Percentiles rank a stretch among this genome's conserved stretches.
Evolutionary conservation across 768 basidiomycete genomes (phyloP).

Genomic region (Stropharia rugosoannulata): DNA sequence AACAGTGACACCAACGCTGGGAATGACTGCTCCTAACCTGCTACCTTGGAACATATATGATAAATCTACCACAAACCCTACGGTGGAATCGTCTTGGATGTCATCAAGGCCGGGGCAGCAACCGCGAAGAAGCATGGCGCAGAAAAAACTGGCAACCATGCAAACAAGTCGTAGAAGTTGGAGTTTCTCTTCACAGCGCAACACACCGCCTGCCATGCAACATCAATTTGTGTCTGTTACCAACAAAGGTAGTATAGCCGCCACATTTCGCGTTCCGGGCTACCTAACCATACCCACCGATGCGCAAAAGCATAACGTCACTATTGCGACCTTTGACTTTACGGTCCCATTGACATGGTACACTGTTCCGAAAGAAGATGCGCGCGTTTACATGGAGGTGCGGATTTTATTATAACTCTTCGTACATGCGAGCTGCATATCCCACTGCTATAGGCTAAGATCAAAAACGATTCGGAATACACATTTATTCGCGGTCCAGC

Average conservation of each 20-base stretch:
- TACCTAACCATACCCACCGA: conserved; percentile 28
- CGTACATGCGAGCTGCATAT: background rate
- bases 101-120: no score
- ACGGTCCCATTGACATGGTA: conserved; percentile 32
- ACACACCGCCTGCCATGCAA: background rate
- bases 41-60: conserved; percentile 3
- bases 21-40: background rate
- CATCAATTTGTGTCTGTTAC: conserved; percentile 5
- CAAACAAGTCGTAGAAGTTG: no score
- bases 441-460: conserved; percentile 35
- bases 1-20: conserved; percentile 17
- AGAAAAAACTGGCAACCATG: no score
- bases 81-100: no score
- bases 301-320: conserved; percentile 26
- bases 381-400: conserved; percentile 28
- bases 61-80: no score
- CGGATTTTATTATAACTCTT: background rate
- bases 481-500: conserved; percentile 43
- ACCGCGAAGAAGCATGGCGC: no score
- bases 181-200: background rate
- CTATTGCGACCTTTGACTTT: conserved; percentile 27
- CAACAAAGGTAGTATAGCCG: conserved; percentile 24
- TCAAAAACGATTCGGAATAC: conserved; percentile 51
- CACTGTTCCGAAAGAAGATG: conserved; percentile 29
- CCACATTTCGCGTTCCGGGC: conserved; percentile 31